Conservation (phyloP, 177 flowering plant genomes). For the Tripterygium wilfordii region DNA sequence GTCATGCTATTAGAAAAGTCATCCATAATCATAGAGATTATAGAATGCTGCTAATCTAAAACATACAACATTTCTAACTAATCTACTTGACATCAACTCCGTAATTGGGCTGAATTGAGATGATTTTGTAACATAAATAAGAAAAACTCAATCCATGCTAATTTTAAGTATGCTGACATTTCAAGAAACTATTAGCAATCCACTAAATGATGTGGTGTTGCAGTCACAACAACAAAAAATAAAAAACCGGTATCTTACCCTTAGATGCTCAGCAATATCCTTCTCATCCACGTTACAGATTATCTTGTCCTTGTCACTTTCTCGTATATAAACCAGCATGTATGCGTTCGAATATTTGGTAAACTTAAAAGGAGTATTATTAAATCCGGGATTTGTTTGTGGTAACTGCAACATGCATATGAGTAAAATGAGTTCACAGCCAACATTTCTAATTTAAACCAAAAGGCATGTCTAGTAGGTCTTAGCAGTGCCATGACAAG, state of each 20-base stretch:
- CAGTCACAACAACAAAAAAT: too few relatives aligned
- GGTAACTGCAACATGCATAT: conserved; percentile 62
- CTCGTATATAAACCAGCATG: conserved; percentile 88
- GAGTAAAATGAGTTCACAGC: too few relatives aligned
- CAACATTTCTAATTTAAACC: too few relatives aligned
- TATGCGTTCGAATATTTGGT: conserved; percentile 82
- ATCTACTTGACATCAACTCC: not conserved
- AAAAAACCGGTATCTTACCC: conserved; percentile 42
- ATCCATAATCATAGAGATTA: too few relatives aligned
- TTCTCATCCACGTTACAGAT: conserved; percentile 77
- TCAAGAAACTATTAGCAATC: too few relatives aligned
- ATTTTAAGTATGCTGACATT: not conserved
- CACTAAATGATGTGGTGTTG: too few relatives aligned
- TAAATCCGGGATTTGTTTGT: conserved; percentile 74
- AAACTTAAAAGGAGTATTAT: conserved; percentile 67
- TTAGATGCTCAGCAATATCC: conserved; percentile 71
- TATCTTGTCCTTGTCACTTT: conserved; percentile 76
- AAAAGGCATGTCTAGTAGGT: not conserved
- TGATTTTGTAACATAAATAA: not conserved
- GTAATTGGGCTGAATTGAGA: not conserved
- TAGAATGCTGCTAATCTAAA: too few relatives aligned
- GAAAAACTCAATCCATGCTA: not conserved
- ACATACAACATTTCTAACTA: too few relatives aligned
- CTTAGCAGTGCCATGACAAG: not conserved
- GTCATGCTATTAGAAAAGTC: too few relatives aligned